Percentiles rank a stretch among this genome's conserved stretches.
These are phyloP conservation scores for Ambrosiella xylebori DNA, from an alignment of 2,329 filamentous ascomycete genomes.

Conservation along the genomic window DNA sequence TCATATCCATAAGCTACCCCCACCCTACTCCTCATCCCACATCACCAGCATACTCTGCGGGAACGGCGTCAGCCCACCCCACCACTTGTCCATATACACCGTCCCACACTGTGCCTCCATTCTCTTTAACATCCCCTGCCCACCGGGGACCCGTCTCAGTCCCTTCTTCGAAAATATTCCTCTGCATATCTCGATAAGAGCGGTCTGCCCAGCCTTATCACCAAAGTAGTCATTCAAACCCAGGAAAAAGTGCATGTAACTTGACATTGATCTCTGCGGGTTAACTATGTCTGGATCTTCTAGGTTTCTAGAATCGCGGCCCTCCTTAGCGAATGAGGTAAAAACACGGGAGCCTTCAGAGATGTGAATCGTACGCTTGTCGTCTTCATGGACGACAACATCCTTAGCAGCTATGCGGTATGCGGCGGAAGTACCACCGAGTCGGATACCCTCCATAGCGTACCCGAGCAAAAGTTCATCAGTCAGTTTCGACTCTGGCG, in stretches of 20 bases:
- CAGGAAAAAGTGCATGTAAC: slow-evolving; percentile 47
- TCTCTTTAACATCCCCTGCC: slow-evolving; percentile 52
- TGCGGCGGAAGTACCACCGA: slow-evolving; percentile 44
- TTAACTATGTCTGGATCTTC: slow-evolving; percentile 43
- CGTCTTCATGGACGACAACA: slow-evolving; percentile 28
- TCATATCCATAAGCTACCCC: background rate
- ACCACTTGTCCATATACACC: slow-evolving; percentile 50
- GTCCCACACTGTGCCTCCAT: slow-evolving; percentile 36
- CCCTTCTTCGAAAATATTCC: slow-evolving; percentile 43
- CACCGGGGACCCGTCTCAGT: slow-evolving; percentile 41
- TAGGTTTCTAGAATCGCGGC: slow-evolving; percentile 40
- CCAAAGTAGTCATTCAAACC: slow-evolving; percentile 49
- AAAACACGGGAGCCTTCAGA: slow-evolving; percentile 43
- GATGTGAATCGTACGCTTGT: slow-evolving; percentile 33
- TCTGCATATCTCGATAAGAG: slow-evolving; percentile 51
- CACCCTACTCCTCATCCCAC: slow-evolving; percentile 25
- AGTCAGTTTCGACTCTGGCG: slow-evolving; percentile 35
- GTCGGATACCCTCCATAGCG: slow-evolving; percentile 52
- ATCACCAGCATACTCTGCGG: slow-evolving; percentile 36
- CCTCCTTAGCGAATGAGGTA: slow-evolving; percentile 42
- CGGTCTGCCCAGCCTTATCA: slow-evolving; percentile 39
- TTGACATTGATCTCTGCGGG: slow-evolving; percentile 43
- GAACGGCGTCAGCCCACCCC: slow-evolving; percentile 32
- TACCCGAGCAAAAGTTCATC: slow-evolving; percentile 52
- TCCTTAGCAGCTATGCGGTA: slow-evolving; percentile 36